These are phyloP conservation scores for Tilletia caries DNA, from an alignment of 1,284 basidiomycete genomes.

Conservation along the genomic window DNA sequence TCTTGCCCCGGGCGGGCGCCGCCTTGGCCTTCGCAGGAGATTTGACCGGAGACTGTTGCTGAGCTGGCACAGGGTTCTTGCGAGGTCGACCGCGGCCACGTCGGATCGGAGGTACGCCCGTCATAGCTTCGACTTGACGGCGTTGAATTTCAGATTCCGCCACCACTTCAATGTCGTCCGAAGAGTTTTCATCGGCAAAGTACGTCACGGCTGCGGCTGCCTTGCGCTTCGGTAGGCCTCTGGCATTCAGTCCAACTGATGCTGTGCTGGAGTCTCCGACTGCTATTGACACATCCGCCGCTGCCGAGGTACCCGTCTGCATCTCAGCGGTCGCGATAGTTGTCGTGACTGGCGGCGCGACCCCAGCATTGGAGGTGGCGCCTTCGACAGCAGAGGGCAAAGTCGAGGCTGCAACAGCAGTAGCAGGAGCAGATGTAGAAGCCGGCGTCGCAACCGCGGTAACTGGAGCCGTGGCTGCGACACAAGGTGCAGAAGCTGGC, in stretches of 20 bases:
- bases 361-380: too few species aligned
- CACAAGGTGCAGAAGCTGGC: too few species aligned
- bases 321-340: too few species aligned
- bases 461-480: too few species aligned
- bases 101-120: neutral
- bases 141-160: neutral
- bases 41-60: neutral
- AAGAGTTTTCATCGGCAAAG: neutral
- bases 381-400: too few species aligned
- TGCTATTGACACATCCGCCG: neutral
- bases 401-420: too few species aligned
- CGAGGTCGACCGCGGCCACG: neutral
- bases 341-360: too few species aligned
- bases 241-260: neutral
- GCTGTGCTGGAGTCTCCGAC: neutral
- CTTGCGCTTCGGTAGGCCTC: conserved; percentile 1
- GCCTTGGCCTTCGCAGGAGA: neutral
- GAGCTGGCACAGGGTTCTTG: neutral
- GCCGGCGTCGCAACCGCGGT: too few species aligned
- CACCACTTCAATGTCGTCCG: neutral
- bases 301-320: too few species aligned
- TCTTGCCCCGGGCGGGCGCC: neutral
- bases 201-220: neutral
- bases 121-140: neutral
- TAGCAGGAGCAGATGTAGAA: too few species aligned